Conservation (phyloP, 345 rosid species). For the Rhizophora mangle region DNA sequence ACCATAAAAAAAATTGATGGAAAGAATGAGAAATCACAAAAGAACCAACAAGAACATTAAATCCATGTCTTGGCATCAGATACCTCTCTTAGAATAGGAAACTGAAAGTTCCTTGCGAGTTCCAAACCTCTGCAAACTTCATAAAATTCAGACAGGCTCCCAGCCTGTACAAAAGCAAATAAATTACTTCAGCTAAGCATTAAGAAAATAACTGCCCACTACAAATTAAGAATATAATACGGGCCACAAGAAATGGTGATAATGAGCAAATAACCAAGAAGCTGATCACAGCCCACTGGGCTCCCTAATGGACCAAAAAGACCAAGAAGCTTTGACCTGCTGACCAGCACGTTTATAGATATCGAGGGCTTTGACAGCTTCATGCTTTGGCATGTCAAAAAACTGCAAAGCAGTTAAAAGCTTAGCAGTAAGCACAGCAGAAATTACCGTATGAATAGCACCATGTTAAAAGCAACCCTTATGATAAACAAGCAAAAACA, state of each 20-base stretch:
- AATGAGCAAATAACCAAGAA: conserved; percentile 1
- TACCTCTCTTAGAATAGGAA: conserved; percentile 94
- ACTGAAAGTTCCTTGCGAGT: conserved; percentile 96
- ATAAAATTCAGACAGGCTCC: conserved; percentile 83
- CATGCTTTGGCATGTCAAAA: conserved; percentile 97
- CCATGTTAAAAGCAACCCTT: not conserved
- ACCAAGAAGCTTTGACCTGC: conserved; percentile 54
- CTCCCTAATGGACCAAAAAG: too few relatives aligned
- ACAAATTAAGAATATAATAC: not conserved
- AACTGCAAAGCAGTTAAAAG: conserved; percentile 50
- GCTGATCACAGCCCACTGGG: too few relatives aligned
- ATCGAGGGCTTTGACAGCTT: conserved; percentile 78
- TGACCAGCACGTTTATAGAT: conserved; percentile 76
- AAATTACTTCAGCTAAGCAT: conserved; percentile 9
- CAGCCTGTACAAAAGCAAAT: conserved; percentile 57
- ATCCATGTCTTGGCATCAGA: conserved; percentile 9
- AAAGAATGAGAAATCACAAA: not conserved
- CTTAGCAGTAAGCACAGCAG: not conserved
- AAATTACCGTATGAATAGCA: conserved; percentile 4
- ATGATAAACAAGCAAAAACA: not conserved
- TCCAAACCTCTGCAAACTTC: conserved; percentile 94
- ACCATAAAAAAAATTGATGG: not conserved
- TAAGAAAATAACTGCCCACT: not conserved
- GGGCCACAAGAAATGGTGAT: not conserved
- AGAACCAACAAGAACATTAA: conserved; percentile 7